Base-by-base conservation (phyloP, 2,329 filamentous ascomycete species). In the Xylariales sp. region DNA sequence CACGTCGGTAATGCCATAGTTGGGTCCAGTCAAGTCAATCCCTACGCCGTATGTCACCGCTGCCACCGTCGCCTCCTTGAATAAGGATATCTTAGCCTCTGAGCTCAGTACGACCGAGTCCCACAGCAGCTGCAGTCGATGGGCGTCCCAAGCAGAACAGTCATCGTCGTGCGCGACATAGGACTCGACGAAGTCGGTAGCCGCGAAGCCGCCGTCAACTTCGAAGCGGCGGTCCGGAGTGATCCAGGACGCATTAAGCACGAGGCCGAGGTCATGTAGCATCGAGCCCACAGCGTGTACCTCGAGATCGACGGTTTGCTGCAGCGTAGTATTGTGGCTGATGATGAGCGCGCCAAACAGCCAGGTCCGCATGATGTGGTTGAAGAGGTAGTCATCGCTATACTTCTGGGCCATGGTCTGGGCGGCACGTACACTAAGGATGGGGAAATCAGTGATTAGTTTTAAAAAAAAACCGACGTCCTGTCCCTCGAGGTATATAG, bases 81-180 rank as follows among this genome's bases (percentile, higher is more conserved):
- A 60, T 7, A 42, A 42, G 10, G 56, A 57, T 21, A 71, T 62
- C n/a, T 42, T 55, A 1, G 42, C 41, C 5, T 58, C 59, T 0
- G 62, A 63, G 47, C 69, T 66, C 40, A 74, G 53, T 1, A 69
- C 69, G 40, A 74, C 72, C 11, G 62, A 50, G 44, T 74, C 69
- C 67, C 67, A 74, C 12, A 69, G 58, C 5, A 71, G 54, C 50
- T 74, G 69, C 4, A 65, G 42, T 4, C 63, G 55, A 21, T 60
- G 56, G 19, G 61, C 52, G 32, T 66, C 59, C 65, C 66, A 70
- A 5, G 13, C 16, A 15, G 17, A 19, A 15, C 13, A 16, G 17
- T 5, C 4, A 8, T 46, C 38, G n/a, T 40, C 38, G 14, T 44
- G 44, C 37, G 58, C 33, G 28, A 16, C 25, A 11, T 51, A 41